Evolutionary conservation across 371 early-diverging fungal species (phyloP).

Genomic region (Rhizopus delemar): DNA sequence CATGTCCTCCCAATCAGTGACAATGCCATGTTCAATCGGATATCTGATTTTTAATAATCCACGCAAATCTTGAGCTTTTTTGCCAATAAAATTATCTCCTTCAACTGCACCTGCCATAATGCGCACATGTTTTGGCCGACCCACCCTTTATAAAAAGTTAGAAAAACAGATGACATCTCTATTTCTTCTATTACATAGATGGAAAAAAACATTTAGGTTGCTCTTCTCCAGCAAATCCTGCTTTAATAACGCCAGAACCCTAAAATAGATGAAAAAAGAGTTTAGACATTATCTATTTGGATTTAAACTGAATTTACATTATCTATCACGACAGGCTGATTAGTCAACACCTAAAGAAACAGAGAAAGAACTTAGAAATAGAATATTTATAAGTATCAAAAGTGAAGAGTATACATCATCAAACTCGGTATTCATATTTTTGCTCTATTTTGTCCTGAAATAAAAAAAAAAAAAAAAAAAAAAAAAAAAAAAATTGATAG

Average conservation of each 20-base stretch:
- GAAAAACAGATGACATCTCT: not conserved
- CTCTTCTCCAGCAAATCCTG: constrained; percentile 97
- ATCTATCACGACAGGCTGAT: constrained; percentile 85
- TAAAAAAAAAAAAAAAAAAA: constrained; percentile 1
- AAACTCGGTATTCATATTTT: constrained; percentile 51
- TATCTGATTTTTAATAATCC: constrained; percentile 91
- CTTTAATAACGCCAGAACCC: constrained; percentile 97
- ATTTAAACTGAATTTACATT: constrained; percentile 41
- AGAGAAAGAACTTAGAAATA: constrained; percentile 3
- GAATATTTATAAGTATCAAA: not conserved
- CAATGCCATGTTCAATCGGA: constrained; percentile 95
- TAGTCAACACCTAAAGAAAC: constrained; percentile 77
- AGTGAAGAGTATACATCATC: constrained; percentile 41
- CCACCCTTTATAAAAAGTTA: constrained; percentile 64
- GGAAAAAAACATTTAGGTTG: constrained; percentile 92
- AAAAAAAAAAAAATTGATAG: constrained; percentile 1
- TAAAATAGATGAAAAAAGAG: constrained; percentile 39
- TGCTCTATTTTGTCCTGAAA: constrained; percentile 2
- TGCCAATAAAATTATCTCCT: constrained; percentile 92
- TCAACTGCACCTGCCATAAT: constrained; percentile 98
- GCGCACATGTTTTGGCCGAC: constrained; percentile 91
- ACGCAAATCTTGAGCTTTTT: constrained; percentile 90
- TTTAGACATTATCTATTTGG: constrained; percentile 60
- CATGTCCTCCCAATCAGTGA: constrained; percentile 97
- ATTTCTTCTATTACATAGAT: constrained; percentile 61